These are phyloP conservation scores for Fraxinus latifolia DNA, from an alignment of 305 asterid species.

Conservation along the genomic window DNA sequence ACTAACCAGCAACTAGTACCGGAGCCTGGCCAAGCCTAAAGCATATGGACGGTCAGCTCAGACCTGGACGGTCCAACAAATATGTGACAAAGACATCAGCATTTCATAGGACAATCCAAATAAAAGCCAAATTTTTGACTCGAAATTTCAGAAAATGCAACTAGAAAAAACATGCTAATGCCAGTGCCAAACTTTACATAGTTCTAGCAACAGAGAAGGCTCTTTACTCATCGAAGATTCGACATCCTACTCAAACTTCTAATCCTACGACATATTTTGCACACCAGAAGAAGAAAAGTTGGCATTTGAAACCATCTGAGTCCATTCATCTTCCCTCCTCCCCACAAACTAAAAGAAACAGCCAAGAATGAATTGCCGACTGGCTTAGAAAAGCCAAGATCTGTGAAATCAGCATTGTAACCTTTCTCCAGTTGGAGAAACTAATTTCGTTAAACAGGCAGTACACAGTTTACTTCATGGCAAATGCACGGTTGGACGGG, in stretches of 20 bases:
- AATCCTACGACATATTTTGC: slow-evolving; percentile 26
- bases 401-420: slow-evolving; percentile 14
- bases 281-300: not conserved
- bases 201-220: not conserved
- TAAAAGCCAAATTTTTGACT: not conserved
- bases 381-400: slow-evolving; percentile 43
- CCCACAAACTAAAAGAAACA: slow-evolving; percentile 27
- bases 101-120: not conserved
- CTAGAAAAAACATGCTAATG: not conserved
- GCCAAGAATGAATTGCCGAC: slow-evolving; percentile 96
- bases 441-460: slow-evolving; percentile 4
- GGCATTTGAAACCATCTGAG: slow-evolving; percentile 14
- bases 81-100: not conserved
- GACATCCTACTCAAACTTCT: slow-evolving; percentile 12
- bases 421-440: slow-evolving; percentile 18
- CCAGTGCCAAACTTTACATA: slow-evolving; percentile 6
- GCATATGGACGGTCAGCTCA: not conserved
- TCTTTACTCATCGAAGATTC: slow-evolving; percentile 5
- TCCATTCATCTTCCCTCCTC: slow-evolving; percentile 10
- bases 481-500: slow-evolving; percentile 28
- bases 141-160: not conserved
- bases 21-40: not conserved
- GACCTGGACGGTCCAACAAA: not conserved
- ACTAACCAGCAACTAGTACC: not conserved
- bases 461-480: slow-evolving; percentile 23